Evolutionary conservation across 257 asterid species (phyloP), one percentile per base, ranked within the genome.

Genomic region (Sherardia arvensis): DNA sequence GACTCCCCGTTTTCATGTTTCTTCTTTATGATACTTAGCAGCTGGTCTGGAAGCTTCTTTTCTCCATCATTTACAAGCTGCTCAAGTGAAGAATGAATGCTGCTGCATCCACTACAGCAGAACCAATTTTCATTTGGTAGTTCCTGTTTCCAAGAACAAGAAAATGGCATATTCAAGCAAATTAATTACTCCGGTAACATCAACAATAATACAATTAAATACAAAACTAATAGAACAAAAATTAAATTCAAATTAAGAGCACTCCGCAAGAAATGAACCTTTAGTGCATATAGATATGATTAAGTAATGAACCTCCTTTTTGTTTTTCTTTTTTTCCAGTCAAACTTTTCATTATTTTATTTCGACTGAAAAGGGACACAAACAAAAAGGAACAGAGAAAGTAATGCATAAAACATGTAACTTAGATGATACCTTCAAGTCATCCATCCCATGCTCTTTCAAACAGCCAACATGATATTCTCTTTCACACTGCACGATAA

Each of bases 381-480:
- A n/a, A n/a, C n/a, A n/a, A n/a, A n/a, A n/a, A n/a, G n/a, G n/a
- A n/a, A n/a, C n/a, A n/a, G n/a, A n/a, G n/a, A n/a, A n/a, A 62
- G 30, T 10, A 63, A 12, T 43, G 29, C 45, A 53, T 22, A 33
- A 22, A 29, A 59, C 61, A 15, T 28, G 48, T 25, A 25, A 68
- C 29, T 22, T 59, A 62, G 29, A 36, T 48, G 74, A 27, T 59
- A 90, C 97, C 89, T 93, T 76, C 27, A 87, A 71, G 73, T 90
- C 91, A 60, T 71, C 94, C 65, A 85, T 83, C 48, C 73, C 69
- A 71, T 79, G 73, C 83, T 84, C 94, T 84, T 78, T 84, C 73
- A 93, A 74, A 74, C 97, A 93, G 62, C 92, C 87, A 56, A 90
- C 87, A 62, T 93, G 99, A 66, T 84, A 90, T 73, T 93, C 97